phyloP scores from a whole-genome alignment of 2,329 filamentous ascomycete species.

The Scedosporium boydii region DNA sequence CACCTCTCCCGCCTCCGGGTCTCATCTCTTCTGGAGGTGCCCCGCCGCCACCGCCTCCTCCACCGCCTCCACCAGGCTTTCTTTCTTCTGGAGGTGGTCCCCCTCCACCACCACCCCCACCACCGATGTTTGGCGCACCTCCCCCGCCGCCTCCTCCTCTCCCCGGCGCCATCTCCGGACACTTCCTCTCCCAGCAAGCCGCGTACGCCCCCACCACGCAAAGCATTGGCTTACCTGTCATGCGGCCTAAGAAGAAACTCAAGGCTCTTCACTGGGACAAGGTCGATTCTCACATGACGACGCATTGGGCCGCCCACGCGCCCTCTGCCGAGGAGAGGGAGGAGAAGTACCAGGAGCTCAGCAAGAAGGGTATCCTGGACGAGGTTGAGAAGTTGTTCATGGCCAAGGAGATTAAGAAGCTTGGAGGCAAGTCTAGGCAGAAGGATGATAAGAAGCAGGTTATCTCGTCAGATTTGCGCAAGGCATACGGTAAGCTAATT shows the following conservation, averaged over 20 bases:
- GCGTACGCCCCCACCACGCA: constrained; percentile 40
- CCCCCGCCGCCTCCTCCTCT: constrained; percentile 54
- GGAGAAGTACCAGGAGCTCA: constrained; percentile 90
- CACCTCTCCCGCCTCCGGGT: constrained; percentile 24
- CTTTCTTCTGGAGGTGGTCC: no score
- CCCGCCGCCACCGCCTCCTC: constrained; percentile 24
- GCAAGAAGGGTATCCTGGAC: constrained; percentile 88
- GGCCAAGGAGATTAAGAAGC: constrained; percentile 89
- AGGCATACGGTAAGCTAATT: constrained; percentile 65
- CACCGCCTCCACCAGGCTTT: constrained; percentile 9
- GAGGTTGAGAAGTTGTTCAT: constrained; percentile 95
- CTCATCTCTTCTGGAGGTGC: constrained; percentile 26
- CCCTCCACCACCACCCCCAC: constrained; percentile 18
- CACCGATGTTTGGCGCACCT: constrained; percentile 29
- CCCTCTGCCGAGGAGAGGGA: constrained; percentile 84
- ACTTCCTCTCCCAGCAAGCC: constrained; percentile 61
- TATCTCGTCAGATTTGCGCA: constrained; percentile 82
- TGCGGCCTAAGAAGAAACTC: constrained; percentile 96
- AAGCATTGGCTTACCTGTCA: constrained; percentile 64
- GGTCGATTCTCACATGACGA: constrained; percentile 83
- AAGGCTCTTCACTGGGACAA: constrained; percentile 99
- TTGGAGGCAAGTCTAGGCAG: constrained; percentile 58
- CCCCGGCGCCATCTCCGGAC: constrained; percentile 61
- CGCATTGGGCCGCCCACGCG: constrained; percentile 83
- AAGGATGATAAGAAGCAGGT: constrained; percentile 97